These are phyloP conservation scores for Berkeleyomyces rouxiae DNA, from an alignment of 2,329 filamentous ascomycete species.

Conservation along the genomic window DNA sequence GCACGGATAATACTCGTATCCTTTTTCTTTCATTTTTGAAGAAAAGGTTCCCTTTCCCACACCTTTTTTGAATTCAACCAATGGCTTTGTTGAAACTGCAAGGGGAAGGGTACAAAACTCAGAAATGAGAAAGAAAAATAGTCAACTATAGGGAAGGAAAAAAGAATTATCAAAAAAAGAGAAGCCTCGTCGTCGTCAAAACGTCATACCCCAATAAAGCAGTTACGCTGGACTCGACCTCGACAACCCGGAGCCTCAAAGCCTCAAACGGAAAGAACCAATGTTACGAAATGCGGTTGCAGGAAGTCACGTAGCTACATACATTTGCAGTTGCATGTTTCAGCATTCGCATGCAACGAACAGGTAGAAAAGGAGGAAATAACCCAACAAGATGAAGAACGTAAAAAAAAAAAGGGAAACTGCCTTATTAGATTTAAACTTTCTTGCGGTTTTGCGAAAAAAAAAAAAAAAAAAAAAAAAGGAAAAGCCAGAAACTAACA, in stretches of 20 bases:
- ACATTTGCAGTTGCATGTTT: not conserved
- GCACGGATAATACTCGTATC: not conserved
- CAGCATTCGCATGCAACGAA: not conserved
- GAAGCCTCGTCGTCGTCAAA: not conserved
- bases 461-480: not conserved
- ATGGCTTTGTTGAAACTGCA: not conserved
- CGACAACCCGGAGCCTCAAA: not conserved
- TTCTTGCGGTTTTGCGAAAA: not conserved
- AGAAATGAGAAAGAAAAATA: not conserved
- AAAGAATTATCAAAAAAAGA: not conserved
- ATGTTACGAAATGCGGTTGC: not conserved
- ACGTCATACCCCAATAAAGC: not conserved
- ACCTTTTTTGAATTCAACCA: not conserved
- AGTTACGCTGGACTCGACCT: not conserved
- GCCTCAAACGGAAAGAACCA: not conserved
- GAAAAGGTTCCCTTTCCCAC: not conserved
- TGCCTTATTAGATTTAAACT: not conserved
- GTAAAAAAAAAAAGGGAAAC: not conserved
- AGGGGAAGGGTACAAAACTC: not conserved
- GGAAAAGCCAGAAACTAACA: not conserved
- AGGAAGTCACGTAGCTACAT: not conserved
- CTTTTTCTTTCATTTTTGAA: not conserved
- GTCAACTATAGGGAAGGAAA: not conserved
- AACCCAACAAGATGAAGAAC: not conserved
- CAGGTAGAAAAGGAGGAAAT: not conserved